Base-by-base conservation (phyloP, 768 basidiomycete genomes). In the Mycena galericulata region DNA sequence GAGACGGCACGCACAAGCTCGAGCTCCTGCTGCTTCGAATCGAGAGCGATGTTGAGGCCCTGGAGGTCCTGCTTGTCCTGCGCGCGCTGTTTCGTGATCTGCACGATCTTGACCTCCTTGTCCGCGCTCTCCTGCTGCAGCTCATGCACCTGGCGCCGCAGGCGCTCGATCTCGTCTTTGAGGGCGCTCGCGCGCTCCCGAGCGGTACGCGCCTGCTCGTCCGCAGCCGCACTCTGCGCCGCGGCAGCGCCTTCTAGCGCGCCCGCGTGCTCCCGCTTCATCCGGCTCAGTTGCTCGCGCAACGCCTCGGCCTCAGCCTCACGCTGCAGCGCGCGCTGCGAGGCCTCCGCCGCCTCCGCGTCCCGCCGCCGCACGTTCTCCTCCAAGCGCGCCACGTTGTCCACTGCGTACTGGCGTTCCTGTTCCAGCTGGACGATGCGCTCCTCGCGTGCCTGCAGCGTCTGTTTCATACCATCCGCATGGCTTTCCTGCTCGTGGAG, bases 11-110 rank as follows among this genome's bases (percentile, higher is more conserved):
- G 59, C 66, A 98, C 96, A 78, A 97, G 76, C 76, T 97, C 95
- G 41, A 98, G 81, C 77, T 97, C 96, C 77, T 97, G 95, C 74
- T 98, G 96, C 80, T 98, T 98, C 27, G 95, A 91, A 78, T 97
- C 95, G 60, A 98, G 80, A 0, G 96, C 96, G 38, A 97, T 95
- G 73, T 97, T 96, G 73, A 97, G 80, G n/a, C 93, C 92, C 53
- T 87, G 79, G 24, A 92, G 77, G 78, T 97, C 96, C 46, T 96
- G 92, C 77, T 91, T 90, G 68, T 92, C 87, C 74, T 90, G 84
- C 0, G 82, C 81, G 41, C 87, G 83, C 73, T 91, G 85, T 79
- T 93, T 94, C 68, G 84, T 86, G 57, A 94, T 78, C 72, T 93
- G 91, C 17, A 89, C 82, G 45, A 96, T 85, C 75, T 90, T 92